These are phyloP conservation scores for Shiraia bambusicola DNA, from an alignment of 2,329 filamentous ascomycete genomes.

Conservation along the genomic window DNA sequence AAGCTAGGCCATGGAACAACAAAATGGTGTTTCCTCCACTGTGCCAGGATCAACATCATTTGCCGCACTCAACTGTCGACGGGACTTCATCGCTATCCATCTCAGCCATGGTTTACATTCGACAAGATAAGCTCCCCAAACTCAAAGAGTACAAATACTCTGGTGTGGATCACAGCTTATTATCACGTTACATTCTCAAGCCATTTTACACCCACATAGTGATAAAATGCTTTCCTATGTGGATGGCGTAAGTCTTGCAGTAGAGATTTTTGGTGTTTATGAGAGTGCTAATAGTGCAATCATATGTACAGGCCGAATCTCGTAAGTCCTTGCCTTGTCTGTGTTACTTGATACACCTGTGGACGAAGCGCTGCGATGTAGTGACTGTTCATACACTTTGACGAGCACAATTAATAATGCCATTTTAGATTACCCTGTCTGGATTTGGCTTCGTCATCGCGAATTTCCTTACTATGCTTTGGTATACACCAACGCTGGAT, in stretches of 20 bases:
- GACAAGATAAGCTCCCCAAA: constrained; percentile 82
- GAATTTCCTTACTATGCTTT: constrained; percentile 89
- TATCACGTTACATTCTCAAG: constrained; percentile 92
- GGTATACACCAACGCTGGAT: constrained; percentile 93
- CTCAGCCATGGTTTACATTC: constrained; percentile 82
- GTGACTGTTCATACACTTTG: background rate
- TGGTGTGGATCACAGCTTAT: constrained; percentile 82
- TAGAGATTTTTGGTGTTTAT: background rate
- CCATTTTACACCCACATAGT: constrained; percentile 96
- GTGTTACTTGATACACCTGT: background rate
- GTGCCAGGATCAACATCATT: constrained; percentile 13
- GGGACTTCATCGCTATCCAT: constrained; percentile 4
- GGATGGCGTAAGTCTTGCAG: constrained; percentile 71
- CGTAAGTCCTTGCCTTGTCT: constrained; percentile 25
- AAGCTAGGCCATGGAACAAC: constrained; percentile 21
- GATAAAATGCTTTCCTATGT: constrained; percentile 92
- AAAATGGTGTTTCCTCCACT: constrained; percentile 11
- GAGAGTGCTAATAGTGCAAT: constrained; percentile 19
- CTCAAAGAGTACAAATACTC: constrained; percentile 96
- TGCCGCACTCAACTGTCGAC: background rate
- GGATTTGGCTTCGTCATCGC: constrained; percentile 87
- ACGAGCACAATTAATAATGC: background rate
- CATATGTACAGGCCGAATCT: constrained; percentile 39
- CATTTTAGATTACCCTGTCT: constrained; percentile 72
- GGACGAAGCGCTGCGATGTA: background rate